Evolutionary conservation across 108 stramenopile genomes (phyloP).

Genomic region (Pelagomonas calceolata): DNA sequence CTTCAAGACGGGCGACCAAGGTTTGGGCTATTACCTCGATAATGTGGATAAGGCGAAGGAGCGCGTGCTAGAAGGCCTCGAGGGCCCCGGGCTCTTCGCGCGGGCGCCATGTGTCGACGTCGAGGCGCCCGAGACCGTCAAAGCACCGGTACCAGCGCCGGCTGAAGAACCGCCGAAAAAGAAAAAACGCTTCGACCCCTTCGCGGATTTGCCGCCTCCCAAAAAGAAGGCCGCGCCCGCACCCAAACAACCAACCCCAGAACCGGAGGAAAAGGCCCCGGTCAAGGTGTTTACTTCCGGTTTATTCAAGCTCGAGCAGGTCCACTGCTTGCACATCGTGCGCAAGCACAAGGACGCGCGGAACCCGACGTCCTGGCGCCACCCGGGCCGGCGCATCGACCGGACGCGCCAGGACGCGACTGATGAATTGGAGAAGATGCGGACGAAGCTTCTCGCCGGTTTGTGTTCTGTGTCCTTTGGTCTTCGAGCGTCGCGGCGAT

Average conservation of each 20-base stretch:
- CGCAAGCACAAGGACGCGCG: background rate
- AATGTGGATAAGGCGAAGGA: background rate
- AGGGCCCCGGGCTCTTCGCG: background rate
- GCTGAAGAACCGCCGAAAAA: background rate
- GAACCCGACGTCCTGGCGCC: background rate
- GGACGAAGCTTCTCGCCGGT: no score
- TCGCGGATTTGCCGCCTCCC: background rate
- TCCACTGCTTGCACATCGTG: background rate
- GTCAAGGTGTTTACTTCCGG: background rate
- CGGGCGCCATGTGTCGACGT: background rate
- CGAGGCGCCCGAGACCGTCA: no score
- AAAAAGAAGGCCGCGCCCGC: background rate
- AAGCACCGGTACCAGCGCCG: background rate
- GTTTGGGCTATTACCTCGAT: background rate
- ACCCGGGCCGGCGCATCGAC: background rate
- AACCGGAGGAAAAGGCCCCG: background rate
- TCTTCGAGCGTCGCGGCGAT: no score
- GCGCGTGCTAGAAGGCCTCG: background rate
- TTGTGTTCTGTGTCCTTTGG: no score
- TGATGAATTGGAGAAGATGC: background rate
- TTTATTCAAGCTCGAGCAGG: background rate
- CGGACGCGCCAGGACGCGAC: background rate
- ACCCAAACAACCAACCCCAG: background rate
- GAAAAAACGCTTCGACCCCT: background rate
- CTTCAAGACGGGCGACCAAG: background rate